Conservation (phyloP, 108 stramenopile genomes). For the Discostella stelligeroides region DNA sequence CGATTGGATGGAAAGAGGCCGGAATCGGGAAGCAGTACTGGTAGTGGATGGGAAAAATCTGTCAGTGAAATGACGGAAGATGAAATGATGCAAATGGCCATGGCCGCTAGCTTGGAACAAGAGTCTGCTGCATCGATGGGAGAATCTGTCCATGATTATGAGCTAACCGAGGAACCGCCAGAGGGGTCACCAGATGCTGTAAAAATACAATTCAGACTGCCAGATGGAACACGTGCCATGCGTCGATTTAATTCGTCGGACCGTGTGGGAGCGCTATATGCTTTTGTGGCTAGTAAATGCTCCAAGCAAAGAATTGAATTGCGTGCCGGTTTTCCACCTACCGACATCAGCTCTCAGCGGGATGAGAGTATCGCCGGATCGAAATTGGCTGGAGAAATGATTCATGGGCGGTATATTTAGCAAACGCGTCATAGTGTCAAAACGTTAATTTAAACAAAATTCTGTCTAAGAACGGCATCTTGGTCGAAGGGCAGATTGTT, state of each 20-base stretch:
- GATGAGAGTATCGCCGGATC: conserved; percentile 64
- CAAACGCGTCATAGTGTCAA: no score
- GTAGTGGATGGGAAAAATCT: conserved; percentile 10
- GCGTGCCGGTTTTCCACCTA: conserved; percentile 72
- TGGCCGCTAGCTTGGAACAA: conserved; percentile 65
- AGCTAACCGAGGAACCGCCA: conserved; percentile 56
- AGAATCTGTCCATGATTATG: background rate
- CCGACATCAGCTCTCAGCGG: conserved; percentile 45
- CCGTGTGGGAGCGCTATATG: conserved; percentile 55
- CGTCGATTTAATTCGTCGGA: conserved; percentile 63
- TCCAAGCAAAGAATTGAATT: conserved; percentile 59
- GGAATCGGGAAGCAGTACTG: no score
- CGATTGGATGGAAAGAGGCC: conserved; percentile 71
- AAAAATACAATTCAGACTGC: conserved; percentile 76
- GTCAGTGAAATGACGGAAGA: conserved; percentile 74
- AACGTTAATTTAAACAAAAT: conserved; percentile 5
- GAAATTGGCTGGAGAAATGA: conserved; percentile 63
- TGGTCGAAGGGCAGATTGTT: no score
- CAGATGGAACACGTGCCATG: conserved; percentile 57
- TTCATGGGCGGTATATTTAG: conserved; percentile 69
- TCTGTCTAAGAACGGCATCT: background rate
- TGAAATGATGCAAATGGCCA: conserved; percentile 79
- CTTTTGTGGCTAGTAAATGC: conserved; percentile 55
- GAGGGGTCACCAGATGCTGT: conserved; percentile 53
- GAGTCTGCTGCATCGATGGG: conserved; percentile 5